A percentile compares a stretch with the other conserved stretches of the same genome.
Evolutionary conservation across 495 filamentous ascomycete species (phyloP).

Genomic region (Thermothielavioides terrestris): DNA sequence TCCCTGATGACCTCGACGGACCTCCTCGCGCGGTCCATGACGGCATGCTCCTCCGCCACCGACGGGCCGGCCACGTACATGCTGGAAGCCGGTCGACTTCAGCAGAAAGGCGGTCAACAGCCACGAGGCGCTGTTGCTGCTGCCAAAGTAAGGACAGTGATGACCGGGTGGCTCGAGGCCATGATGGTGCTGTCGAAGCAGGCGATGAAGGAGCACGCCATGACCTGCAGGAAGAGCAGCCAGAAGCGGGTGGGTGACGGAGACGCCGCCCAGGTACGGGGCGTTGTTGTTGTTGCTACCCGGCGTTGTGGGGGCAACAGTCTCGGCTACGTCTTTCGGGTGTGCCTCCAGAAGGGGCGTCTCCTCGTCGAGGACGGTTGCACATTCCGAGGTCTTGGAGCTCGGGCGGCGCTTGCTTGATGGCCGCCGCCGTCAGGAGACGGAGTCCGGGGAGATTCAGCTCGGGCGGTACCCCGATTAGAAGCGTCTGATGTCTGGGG

Average conservation of each 20-base stretch:
- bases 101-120: conserved; percentile 70
- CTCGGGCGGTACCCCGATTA: neutral
- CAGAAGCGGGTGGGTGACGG: conserved; percentile 27
- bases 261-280: conserved; percentile 30
- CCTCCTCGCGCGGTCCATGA: conserved; percentile 36
- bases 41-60: conserved; percentile 60
- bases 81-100: conserved; percentile 67
- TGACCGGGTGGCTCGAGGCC: conserved; percentile 73
- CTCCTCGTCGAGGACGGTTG: conserved; percentile 4
- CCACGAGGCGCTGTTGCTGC: conserved; percentile 71
- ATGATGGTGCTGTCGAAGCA: conserved; percentile 71
- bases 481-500: neutral
- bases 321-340: neutral
- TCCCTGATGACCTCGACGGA: conserved; percentile 37
- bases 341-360: conserved; percentile 10
- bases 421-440: too few relatives aligned
- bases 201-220: conserved; percentile 32
- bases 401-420: neutral
- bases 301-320: too few relatives aligned
- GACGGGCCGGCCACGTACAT: conserved; percentile 61
- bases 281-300: neutral
- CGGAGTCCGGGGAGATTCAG: neutral
- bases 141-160: conserved; percentile 70
- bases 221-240: conserved; percentile 31
- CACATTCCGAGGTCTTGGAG: neutral